Evolutionary conservation across 805 yeast genomes (phyloP), one percentile per base, ranked within the genome.

Genomic region (Yarrowia porcina): DNA sequence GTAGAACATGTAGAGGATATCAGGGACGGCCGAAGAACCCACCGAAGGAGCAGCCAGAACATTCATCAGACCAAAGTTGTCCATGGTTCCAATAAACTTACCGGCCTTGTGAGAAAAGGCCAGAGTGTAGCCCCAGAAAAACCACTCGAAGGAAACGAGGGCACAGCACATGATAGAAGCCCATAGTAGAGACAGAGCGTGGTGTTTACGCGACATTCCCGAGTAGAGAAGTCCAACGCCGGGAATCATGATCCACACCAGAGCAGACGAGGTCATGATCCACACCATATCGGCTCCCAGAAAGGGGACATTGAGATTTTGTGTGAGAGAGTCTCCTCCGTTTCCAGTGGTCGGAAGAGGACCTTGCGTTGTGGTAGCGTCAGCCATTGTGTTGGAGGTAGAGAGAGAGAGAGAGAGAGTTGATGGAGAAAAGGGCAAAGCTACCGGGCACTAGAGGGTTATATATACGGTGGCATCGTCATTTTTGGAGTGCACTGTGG

Each of bases 51-150:
- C 89, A 67, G 96, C 97, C 28, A 92, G 82, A 21, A 88, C 96
- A 65, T 87, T 79, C 81, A 80, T 88, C 71, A 93, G 80, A 66
- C 91, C 86, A 73, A 93, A 90, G 76, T 89, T 87, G 69, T 82
- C 82, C 73, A 93, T 79, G 65, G 90, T 83, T 63, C 99, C 99
- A 68, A 90, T 79, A 75, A 91, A 88, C 18, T 78, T 80, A 13
- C 89, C 82, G 15, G 83, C 85, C 64, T 80, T 77, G 72, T 87
- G 89, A 25, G 93, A 81, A 73, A 93, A 93, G 18, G 90, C 87
- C 64, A 94, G 81, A 13, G 97, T 89, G 76, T 89, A 93, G 66
- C 98, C 99, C 97, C 97, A 91, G 79, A 91, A 92, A 76, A 91
- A 94, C 98, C 99, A 93, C 75, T 94, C 97, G 83, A 94, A 90